Percentiles rank a stretch among this genome's conserved stretches.
phyloP scores from a whole-genome alignment of 768 basidiomycete genomes.

The Suillus hirtellus region DNA sequence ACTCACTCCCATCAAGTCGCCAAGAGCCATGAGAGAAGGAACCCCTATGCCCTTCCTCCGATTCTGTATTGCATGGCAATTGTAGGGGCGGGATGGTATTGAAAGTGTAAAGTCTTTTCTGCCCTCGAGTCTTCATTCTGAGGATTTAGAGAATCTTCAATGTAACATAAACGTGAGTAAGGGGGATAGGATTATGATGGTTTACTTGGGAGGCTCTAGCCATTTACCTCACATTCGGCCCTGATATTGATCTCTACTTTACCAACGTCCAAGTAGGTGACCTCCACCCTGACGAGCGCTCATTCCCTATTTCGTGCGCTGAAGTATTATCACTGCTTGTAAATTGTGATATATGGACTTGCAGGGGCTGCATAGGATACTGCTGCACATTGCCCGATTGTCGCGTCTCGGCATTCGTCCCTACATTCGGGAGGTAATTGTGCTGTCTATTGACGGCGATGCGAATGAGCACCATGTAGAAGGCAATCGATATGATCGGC shows the following conservation, averaged over 20 bases:
- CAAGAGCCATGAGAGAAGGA: too few species aligned
- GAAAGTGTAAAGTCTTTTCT: too few species aligned
- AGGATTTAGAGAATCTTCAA: not conserved
- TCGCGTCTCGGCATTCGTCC: not conserved
- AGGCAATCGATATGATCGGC: too few species aligned
- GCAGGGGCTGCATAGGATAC: conserved; percentile 3
- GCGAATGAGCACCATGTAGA: too few species aligned
- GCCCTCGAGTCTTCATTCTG: not conserved
- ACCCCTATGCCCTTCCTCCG: too few species aligned
- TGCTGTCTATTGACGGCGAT: not conserved
- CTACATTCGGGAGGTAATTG: not conserved
- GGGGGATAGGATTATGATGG: not conserved
- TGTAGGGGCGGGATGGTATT: too few species aligned
- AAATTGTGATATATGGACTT: conserved; percentile 6
- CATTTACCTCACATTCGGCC: not conserved
- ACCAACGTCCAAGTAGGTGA: not conserved
- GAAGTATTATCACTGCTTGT: not conserved
- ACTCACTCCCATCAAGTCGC: too few species aligned
- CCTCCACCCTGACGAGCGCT: not conserved
- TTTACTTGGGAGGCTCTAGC: not conserved
- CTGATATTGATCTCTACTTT: not conserved
- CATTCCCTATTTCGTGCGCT: not conserved
- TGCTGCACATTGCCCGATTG: not conserved
- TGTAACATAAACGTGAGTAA: not conserved
- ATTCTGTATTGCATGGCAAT: too few species aligned